Evolutionary conservation across 2,329 filamentous ascomycete species (phyloP).

Genomic region (Metarhizium robertsii): DNA sequence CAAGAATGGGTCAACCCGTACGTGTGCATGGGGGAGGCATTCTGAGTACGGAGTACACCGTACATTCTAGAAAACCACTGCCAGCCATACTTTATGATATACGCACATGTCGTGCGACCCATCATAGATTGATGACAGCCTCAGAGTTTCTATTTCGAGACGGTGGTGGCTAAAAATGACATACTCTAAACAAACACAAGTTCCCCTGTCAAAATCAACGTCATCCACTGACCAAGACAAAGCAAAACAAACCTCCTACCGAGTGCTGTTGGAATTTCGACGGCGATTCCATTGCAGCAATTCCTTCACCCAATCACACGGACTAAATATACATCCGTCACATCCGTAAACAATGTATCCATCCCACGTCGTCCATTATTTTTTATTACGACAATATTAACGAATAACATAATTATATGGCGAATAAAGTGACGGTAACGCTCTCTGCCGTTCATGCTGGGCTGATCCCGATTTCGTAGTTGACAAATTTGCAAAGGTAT

Average conservation of each 20-base stretch:
- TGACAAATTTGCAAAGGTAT: no score
- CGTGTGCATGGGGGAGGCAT: not conserved
- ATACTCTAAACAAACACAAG: not conserved
- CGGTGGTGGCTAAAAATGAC: not conserved
- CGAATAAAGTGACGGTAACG: not conserved
- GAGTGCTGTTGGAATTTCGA: not conserved
- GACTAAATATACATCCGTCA: not conserved
- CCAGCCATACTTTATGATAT: not conserved
- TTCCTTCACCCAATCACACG: not conserved
- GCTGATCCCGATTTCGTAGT: no score
- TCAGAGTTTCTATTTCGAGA: not conserved
- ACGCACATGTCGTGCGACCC: not conserved
- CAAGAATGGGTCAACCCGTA: no score
- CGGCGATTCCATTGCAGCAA: not conserved
- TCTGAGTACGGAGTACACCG: no score
- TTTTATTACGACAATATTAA: not conserved
- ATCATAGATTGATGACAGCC: not conserved
- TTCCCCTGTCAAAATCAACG: not conserved
- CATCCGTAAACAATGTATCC: not conserved
- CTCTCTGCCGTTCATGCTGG: no score
- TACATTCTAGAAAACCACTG: not conserved
- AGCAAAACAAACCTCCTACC: not conserved
- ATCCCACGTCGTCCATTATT: no score
- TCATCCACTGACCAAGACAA: not conserved
- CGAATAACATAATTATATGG: not conserved